These are phyloP conservation scores for Plenodomus tracheiphilus DNA, from an alignment of 2,329 filamentous ascomycete genomes.

Conservation along the genomic window DNA sequence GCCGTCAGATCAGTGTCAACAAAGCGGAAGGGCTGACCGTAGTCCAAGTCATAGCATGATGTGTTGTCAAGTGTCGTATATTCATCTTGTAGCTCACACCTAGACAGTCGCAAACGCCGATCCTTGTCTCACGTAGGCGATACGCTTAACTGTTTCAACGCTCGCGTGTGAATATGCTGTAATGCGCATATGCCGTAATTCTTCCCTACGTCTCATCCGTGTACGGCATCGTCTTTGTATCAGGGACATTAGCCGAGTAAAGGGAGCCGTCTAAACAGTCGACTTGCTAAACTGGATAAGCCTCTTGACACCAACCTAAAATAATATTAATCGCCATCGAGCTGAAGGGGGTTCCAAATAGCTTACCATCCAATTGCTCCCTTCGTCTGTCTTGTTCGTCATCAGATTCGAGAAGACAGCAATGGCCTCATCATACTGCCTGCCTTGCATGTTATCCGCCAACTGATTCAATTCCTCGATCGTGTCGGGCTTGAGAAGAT, in stretches of 20 bases:
- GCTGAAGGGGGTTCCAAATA: not conserved
- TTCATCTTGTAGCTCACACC: no score
- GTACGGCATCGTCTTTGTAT: not conserved
- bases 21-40: no score
- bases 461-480: constrained; percentile 68
- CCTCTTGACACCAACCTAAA: constrained; percentile 43
- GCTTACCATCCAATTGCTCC: constrained; percentile 57
- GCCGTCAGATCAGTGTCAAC: no score
- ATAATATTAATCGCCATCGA: constrained; percentile 7
- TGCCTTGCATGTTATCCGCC: constrained; percentile 43
- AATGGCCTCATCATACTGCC: constrained; percentile 51
- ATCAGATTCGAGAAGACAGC: constrained; percentile 51
- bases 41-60: no score
- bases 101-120: no score
- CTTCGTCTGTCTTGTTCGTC: constrained; percentile 54
- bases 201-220: not conserved
- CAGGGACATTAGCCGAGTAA: not conserved
- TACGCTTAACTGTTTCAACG: not conserved
- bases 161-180: not conserved
- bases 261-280: constrained; percentile 11
- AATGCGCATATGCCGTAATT: not conserved
- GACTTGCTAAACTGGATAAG: constrained; percentile 45
- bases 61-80: no score
- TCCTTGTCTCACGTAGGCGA: not conserved
- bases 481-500: constrained; percentile 80